Evolutionary conservation across 768 basidiomycete genomes (phyloP).

Genomic region (Mycena latifolia): DNA sequence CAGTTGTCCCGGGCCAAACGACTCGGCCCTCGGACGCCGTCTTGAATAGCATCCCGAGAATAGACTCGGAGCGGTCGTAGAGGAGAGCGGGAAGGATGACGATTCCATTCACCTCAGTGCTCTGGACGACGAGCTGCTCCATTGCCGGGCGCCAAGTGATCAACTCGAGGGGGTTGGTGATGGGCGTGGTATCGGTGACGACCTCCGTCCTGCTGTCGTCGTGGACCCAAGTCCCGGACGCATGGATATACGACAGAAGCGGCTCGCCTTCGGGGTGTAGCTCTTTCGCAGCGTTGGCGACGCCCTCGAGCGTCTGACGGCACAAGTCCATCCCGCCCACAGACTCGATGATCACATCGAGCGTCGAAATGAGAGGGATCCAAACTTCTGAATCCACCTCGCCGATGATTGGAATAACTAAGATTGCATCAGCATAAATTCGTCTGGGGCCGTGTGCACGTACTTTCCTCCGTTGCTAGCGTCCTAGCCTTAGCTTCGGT

Average conservation of each 20-base stretch:
- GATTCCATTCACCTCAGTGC: slow-evolving; percentile 52
- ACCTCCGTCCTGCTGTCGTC: slow-evolving; percentile 48
- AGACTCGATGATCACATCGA: slow-evolving; percentile 52
- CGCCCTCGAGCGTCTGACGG: slow-evolving; percentile 40
- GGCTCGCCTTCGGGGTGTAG: slow-evolving; percentile 46
- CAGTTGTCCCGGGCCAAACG: slow-evolving; percentile 29
- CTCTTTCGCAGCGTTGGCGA: slow-evolving; percentile 39
- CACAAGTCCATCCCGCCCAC: too few relatives aligned
- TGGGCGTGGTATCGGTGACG: slow-evolving; percentile 51
- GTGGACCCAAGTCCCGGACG: slow-evolving; percentile 60
- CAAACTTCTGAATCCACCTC: slow-evolving; percentile 30
- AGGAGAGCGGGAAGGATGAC: slow-evolving; percentile 59
- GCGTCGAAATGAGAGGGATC: slow-evolving; percentile 41
- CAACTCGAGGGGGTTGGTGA: slow-evolving; percentile 39
- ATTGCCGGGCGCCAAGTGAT: slow-evolving; percentile 48
- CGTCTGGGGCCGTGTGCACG: slow-evolving; percentile 27
- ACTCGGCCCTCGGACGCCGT: slow-evolving; percentile 45
- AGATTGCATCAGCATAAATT: too few relatives aligned
- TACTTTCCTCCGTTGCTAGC: slow-evolving; percentile 57
- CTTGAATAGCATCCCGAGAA: slow-evolving; percentile 48
- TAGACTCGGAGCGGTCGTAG: slow-evolving; percentile 57
- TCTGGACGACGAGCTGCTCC: slow-evolving; percentile 47
- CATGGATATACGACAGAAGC: slow-evolving; percentile 59
- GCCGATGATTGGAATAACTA: slow-evolving; percentile 35
- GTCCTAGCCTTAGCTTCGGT: slow-evolving; percentile 47